Evolutionary conservation across 208 protist genomes (phyloP), one percentile per base, ranked within the genome.

Genomic region (Leishmania tarentolae): DNA sequence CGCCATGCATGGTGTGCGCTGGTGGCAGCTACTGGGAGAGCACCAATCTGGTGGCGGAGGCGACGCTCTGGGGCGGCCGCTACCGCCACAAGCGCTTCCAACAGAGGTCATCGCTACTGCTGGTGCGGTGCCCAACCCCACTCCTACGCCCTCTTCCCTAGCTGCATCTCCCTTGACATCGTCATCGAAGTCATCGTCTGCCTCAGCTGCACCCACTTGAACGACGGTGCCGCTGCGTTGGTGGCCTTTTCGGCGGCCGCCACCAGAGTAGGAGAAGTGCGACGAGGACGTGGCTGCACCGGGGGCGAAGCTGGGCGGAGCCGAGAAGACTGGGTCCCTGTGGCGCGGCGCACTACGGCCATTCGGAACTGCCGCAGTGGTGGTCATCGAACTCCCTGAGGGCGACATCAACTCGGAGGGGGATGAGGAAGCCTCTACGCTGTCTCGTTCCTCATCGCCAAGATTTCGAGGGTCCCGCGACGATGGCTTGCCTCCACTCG

Each of bases 1-100:
- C 37, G 93, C 81, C 80, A 97, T 93, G 75, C 87, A 91, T 17
- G 93, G 90, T 19, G 93, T 97, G 78, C 93, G 93, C 75, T 94
- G 90, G 70, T 97, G 93, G 53, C 88, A 90, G 82, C 89, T 92
- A 44, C 78, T 70, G 17, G 91, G 91, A 40, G 92, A 92, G 31
- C 79, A 52, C 86, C 86, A 86, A 44, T 88, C 89, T 35, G 79
- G 76, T 15, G 77, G 59, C 50, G 72, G 77, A 0, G 82, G 61
- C 5, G 82, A 19, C 31, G n/a, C 21, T 15, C 46, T 72, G 42
- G 9, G 40, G 13, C 44, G 44, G 31, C 47, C 56, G 44, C 75
- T 66, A 21, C 75, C n/a, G 50, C 75, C 69, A 35, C n/a, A 40
- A 21, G 13, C 56, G 24, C 52, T 59, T 44, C 35, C 37, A 47